These are phyloP conservation scores for Silene coronaria DNA, from an alignment of 179 eudicot genomes.

Conservation along the genomic window DNA sequence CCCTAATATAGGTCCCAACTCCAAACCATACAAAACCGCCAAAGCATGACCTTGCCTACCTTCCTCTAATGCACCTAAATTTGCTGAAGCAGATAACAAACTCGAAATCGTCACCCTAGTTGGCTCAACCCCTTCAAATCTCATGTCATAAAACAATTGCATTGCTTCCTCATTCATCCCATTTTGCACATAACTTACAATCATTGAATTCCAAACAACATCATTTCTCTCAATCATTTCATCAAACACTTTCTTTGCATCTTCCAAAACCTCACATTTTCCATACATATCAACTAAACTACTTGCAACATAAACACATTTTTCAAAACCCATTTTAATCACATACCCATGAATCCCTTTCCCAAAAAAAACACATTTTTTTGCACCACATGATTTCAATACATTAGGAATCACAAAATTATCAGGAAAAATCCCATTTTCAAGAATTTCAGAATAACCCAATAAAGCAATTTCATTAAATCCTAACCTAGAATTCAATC, in stretches of 20 bases:
- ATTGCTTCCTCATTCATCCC: constrained; percentile 51
- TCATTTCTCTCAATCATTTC: constrained; percentile 40
- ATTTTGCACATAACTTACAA: constrained; percentile 51
- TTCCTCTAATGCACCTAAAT: constrained; percentile 32
- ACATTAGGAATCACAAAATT: constrained; percentile 58
- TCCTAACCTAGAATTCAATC: constrained; percentile 39
- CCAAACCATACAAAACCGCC: constrained; percentile 38
- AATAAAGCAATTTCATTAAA: constrained; percentile 31
- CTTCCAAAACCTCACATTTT: constrained; percentile 43
- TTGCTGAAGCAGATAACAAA: constrained; percentile 49
- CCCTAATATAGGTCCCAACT: constrained; percentile 42
- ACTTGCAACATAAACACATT: constrained; percentile 49
- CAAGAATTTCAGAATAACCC: constrained; percentile 43
- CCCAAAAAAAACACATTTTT: constrained; percentile 31
- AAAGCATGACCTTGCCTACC: constrained; percentile 57
- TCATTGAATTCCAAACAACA: constrained; percentile 55
- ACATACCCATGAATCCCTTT: constrained; percentile 54
- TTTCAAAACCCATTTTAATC: constrained; percentile 37
- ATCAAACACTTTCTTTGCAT: constrained; percentile 43
- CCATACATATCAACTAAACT: constrained; percentile 64
- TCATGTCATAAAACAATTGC: constrained; percentile 41
- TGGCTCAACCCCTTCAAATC: constrained; percentile 40
- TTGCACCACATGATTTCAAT: constrained; percentile 55
- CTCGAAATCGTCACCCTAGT: constrained; percentile 48
- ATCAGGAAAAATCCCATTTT: constrained; percentile 40